Base-by-base conservation (phyloP, 306 rosid genomes). In the Vigna hirtella region DNA sequence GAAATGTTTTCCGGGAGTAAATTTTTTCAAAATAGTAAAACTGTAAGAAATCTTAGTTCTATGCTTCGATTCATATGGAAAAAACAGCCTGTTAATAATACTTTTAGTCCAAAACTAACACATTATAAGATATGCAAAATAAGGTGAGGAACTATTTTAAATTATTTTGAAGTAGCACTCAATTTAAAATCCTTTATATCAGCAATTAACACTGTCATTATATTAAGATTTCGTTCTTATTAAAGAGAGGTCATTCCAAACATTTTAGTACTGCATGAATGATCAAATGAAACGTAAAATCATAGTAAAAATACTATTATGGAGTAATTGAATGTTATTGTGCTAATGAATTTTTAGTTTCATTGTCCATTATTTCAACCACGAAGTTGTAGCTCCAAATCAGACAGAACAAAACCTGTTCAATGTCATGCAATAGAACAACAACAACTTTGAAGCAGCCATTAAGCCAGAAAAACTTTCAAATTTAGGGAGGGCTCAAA, bases 351-450 rank as follows among this genome's bases (percentile, higher is more conserved):
- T 50, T 15, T 36, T 20, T 40, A 76, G 18, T 9, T 36, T 66
- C 65, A 22, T 65, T 51, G 40, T 22, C 73, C 2, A 6, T 36
- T 56, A 11, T 16, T 36, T 65, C 40, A 26, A 50, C 66, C 64
- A 64, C 12, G 8, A 64, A 17, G 10, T 64, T 16, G 18, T 20
- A 13, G 72, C 42, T 22, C 66, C 73, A 28, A 51, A 51, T 65
- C 17, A 20, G 50, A 10, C 64, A 65, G 55, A 40, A 77, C 8
- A 30, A 65, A 51, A 38, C 24, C 34, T 32, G 12, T 34, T 53
- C 38, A 36, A 70, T 32, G 75, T 70, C 30, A 30, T 50, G 30
- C 74, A 28, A 70, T 30, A 70, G 26, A 51, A 16, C 9, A 70
- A 70, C 49, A 51, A 16, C 9, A 71, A 52, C 32, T 57, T 50